Conservation (phyloP, 2,329 filamentous ascomycete genomes). For the Tolypocladium album region DNA sequence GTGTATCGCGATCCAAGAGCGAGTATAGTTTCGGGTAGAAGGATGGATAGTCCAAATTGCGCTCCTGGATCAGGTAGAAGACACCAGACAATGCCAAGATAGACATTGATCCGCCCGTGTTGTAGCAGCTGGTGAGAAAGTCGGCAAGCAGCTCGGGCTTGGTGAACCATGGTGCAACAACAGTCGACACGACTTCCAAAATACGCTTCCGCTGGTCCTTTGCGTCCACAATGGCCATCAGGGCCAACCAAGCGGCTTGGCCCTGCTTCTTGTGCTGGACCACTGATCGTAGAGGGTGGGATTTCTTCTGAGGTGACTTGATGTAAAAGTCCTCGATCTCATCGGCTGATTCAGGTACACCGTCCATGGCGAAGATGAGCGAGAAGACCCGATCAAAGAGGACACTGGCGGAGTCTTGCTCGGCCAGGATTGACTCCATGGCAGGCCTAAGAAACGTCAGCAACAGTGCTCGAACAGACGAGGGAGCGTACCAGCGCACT, state of each 20-base stretch:
- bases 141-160: constrained; percentile 88
- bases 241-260: constrained; percentile 76
- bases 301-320: constrained; percentile 52
- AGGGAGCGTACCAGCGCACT: constrained; percentile 39
- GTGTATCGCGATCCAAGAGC: constrained; percentile 69
- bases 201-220: constrained; percentile 71
- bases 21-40: constrained; percentile 95
- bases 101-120: constrained; percentile 75
- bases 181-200: constrained; percentile 62
- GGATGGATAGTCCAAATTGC: constrained; percentile 89
- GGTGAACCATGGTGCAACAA: constrained; percentile 80
- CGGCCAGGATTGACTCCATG: constrained; percentile 11
- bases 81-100: constrained; percentile 84
- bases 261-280: constrained; percentile 66
- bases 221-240: constrained; percentile 57
- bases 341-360: constrained; percentile 54
- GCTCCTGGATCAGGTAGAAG: constrained; percentile 87
- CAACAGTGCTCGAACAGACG: constrained; percentile 1
- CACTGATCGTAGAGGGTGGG: constrained; percentile 54
- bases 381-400: constrained; percentile 48
- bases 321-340: constrained; percentile 62
- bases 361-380: constrained; percentile 56
- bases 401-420: constrained; percentile 9
- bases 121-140: constrained; percentile 90
- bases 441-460: constrained; percentile 11